Evolutionary conservation across 306 rosid species (phyloP).

Genomic region (peach (Prunus persica)): Prunus_persica_NCBIv2 NC_034013.1:14633001-14633500

Average conservation of each 20-base stretch:
- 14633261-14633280: background rate
- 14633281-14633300: background rate
- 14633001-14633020: too few relatives aligned
- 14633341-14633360: background rate
- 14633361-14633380: too few relatives aligned
- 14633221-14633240: background rate
- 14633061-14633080: too few relatives aligned
- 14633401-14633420: background rate
- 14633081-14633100: too few relatives aligned
- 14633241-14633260: background rate
- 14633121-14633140: too few relatives aligned
- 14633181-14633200: too few relatives aligned
- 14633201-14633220: too few relatives aligned
- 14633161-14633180: too few relatives aligned
- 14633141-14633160: too few relatives aligned
- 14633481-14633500: slow-evolving; percentile 1
- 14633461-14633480: background rate
- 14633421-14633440: slow-evolving; percentile 13
- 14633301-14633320: slow-evolving; percentile 1
- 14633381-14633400: background rate
- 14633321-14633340: background rate
- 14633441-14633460: background rate
- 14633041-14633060: too few relatives aligned
- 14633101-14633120: too few relatives aligned
- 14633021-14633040: too few relatives aligned